phyloP scores from a whole-genome alignment of 192 early-diverging fungal genomes.

The Backusella australiensis region DNA sequence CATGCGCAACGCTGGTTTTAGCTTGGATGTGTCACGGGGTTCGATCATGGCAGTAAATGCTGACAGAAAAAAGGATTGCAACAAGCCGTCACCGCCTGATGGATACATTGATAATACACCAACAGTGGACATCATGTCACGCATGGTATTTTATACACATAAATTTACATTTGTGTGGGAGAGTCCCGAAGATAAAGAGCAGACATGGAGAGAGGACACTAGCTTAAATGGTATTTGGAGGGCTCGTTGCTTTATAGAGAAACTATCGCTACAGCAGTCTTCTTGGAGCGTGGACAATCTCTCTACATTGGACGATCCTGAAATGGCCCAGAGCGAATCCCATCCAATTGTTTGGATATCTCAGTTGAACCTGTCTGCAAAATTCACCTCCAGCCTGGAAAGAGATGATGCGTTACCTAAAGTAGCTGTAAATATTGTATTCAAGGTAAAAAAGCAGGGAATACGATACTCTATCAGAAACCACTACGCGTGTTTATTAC shows the following conservation, averaged over 20 bases:
- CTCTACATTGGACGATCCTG: neutral
- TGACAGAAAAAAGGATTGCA: neutral
- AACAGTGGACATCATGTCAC: neutral
- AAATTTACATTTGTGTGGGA: neutral
- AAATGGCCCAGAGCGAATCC: neutral
- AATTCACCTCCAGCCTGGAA: neutral
- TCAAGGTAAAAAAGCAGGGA: constrained; percentile 4
- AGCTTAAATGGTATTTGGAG: neutral
- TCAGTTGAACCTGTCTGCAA: neutral
- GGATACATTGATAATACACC: constrained; percentile 1
- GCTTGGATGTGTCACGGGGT: constrained; percentile 2
- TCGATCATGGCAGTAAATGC: neutral
- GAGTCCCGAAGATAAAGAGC: neutral
- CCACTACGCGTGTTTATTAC: constrained; percentile 1
- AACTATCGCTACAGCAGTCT: neutral
- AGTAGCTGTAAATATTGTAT: neutral
- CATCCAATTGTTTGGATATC: constrained; percentile 4
- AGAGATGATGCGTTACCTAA: neutral
- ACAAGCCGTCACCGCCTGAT: neutral
- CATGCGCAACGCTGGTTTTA: neutral
- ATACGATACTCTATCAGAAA: neutral
- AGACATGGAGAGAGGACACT: neutral
- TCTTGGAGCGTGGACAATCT: neutral
- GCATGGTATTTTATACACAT: neutral
- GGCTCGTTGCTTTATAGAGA: neutral